These are phyloP conservation scores for Schizonepeta tenuifolia DNA, from an alignment of 257 asterid species.

Conservation along the genomic window DNA sequence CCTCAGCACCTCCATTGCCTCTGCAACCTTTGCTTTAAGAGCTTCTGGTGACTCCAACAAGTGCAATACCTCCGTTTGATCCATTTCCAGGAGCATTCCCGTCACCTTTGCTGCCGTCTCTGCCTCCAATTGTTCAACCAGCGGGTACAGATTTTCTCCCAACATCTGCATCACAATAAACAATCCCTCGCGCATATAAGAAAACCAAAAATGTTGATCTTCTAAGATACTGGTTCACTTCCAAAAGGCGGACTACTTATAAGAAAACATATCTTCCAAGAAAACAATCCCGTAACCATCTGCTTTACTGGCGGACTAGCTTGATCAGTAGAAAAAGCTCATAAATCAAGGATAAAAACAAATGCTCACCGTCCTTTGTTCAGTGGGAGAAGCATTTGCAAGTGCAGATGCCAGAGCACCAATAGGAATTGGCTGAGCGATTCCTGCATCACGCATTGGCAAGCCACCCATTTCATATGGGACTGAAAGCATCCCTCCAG, in stretches of 20 bases:
- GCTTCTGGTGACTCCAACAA: conserved; percentile 87
- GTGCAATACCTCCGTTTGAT: conserved; percentile 83
- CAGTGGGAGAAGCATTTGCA: conserved; percentile 86
- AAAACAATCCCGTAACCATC: too few relatives aligned
- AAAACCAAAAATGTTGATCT: neutral
- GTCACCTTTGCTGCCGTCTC: conserved; percentile 87
- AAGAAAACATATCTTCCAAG: too few relatives aligned
- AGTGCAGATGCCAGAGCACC: conserved; percentile 95
- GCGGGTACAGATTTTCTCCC: conserved; percentile 87
- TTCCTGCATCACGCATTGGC: conserved; percentile 77
- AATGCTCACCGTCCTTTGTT: conserved; percentile 83
- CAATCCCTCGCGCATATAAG: neutral
- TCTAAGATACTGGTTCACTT: too few relatives aligned
- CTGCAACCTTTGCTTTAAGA: conserved; percentile 83
- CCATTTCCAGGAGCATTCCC: conserved; percentile 93
- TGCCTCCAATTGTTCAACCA: conserved; percentile 83
- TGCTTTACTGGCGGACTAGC: too few relatives aligned
- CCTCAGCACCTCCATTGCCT: conserved; percentile 90
- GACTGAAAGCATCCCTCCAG: conserved; percentile 75
- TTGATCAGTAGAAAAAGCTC: too few relatives aligned
- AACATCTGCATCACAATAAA: conserved; percentile 58
- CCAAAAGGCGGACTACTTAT: too few relatives aligned
- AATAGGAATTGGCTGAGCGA: conserved; percentile 69
- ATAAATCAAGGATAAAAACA: neutral
- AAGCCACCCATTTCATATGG: conserved; percentile 87